A percentile compares a stretch with the other conserved stretches of the same genome.
Evolutionary conservation across 257 asterid genomes (phyloP).

Genomic region (Thymus quinquecostatus): DNA sequence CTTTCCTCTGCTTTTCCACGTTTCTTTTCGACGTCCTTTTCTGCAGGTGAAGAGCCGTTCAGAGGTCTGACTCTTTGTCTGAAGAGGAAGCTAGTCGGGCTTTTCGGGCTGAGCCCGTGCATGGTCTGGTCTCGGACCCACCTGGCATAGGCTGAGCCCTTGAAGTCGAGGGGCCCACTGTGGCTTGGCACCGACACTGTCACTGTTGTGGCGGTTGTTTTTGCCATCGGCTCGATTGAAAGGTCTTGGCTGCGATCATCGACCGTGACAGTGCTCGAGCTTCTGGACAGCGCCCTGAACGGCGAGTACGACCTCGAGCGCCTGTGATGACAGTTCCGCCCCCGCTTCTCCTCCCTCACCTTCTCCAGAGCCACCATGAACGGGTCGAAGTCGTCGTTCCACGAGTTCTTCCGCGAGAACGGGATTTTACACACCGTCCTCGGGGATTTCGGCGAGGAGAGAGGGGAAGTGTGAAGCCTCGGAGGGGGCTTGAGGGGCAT

Average conservation of each 20-base stretch:
- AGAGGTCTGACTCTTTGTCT: slow-evolving; percentile 36
- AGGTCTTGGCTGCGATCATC: not conserved
- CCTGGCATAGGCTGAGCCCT: slow-evolving; percentile 71
- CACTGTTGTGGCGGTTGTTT: not conserved
- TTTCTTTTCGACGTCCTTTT: slow-evolving; percentile 24
- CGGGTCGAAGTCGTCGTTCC: slow-evolving; percentile 70
- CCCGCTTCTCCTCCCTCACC: slow-evolving; percentile 64
- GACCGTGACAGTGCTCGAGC: slow-evolving; percentile 26
- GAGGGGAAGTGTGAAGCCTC: slow-evolving; percentile 51
- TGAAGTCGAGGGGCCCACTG: slow-evolving; percentile 54
- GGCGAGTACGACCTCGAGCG: slow-evolving; percentile 67
- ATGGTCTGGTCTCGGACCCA: slow-evolving; percentile 58
- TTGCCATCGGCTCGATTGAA: slow-evolving; percentile 22
- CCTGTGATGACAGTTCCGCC: slow-evolving; percentile 48
- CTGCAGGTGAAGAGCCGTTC: slow-evolving; percentile 23
- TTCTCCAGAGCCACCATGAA: slow-evolving; percentile 64
- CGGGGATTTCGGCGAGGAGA: slow-evolving; percentile 52
- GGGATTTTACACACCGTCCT: slow-evolving; percentile 49
- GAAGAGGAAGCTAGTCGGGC: slow-evolving; percentile 32
- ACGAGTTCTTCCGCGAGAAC: slow-evolving; percentile 40
- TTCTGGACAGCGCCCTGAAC: slow-evolving; percentile 34
- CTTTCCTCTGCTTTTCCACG: slow-evolving; percentile 30
- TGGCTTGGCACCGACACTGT: slow-evolving; percentile 29
- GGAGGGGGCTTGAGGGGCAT: slow-evolving; percentile 86
- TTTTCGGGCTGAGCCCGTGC: slow-evolving; percentile 40